These are phyloP conservation scores for Phytophthora europaea DNA, from an alignment of 352 stramenopile species.

Conservation along the genomic window DNA sequence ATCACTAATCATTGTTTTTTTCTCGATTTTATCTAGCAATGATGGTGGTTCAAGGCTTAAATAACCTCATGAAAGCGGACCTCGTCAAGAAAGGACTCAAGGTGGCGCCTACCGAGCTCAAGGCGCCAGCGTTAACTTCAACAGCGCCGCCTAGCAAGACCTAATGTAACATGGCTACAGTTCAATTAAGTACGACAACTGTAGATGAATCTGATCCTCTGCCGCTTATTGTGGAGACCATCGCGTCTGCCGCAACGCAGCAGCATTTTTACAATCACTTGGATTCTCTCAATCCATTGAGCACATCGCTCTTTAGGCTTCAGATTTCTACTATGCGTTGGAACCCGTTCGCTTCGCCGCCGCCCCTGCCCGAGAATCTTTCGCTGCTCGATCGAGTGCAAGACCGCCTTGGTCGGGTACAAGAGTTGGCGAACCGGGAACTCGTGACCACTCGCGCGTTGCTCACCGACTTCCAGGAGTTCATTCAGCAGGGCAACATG, in stretches of 20 bases:
- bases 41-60: slow-evolving; percentile 58
- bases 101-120: slow-evolving; percentile 2
- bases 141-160: neutral
- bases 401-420: slow-evolving; percentile 27
- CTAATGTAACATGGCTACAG: neutral
- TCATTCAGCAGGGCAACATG: slow-evolving; percentile 83
- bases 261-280: neutral
- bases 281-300: neutral
- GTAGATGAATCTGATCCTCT: slow-evolving; percentile 7
- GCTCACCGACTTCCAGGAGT: slow-evolving; percentile 69
- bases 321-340: slow-evolving; percentile 18
- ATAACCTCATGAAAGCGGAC: slow-evolving; percentile 62
- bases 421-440: slow-evolving; percentile 32
- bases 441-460: slow-evolving; percentile 25
- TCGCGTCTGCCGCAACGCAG: neutral
- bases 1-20: slow-evolving; percentile 39
- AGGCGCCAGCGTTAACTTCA: neutral
- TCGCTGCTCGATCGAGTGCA: slow-evolving; percentile 36
- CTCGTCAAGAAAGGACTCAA: slow-evolving; percentile 10
- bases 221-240: slow-evolving; percentile 3
- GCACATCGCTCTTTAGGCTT: neutral
- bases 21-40: slow-evolving; percentile 39
- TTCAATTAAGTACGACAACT: slow-evolving; percentile 4
- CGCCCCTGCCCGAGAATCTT: slow-evolving; percentile 27
- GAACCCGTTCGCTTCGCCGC: slow-evolving; percentile 32